Evolutionary conservation across 495 filamentous ascomycete genomes (phyloP), one percentile per base, ranked within the genome.

Genomic region (Aspergillus wentii): DNA sequence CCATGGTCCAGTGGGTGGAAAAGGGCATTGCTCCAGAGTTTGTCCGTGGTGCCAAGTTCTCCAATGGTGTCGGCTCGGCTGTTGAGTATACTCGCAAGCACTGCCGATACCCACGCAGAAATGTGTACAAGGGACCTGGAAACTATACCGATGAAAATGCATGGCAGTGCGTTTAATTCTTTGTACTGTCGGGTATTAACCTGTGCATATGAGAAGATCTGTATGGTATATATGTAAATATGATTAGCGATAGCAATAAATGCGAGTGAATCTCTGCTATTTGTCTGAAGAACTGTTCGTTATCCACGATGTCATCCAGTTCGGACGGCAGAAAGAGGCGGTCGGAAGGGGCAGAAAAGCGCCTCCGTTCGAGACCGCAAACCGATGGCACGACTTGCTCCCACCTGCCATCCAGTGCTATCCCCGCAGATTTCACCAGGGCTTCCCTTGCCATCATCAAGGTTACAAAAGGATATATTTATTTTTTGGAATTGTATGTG

Each of bases 1-100:
- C 76, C 3, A 59, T 84, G 51, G 72, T 81, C 8, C 49, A 56
- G 10, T 83, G 78, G 80, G 76, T 82, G 1, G 80, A 84, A 53
- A 56, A 77, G 1, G 75, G 69, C 0, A 55, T 62, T 14, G 66
- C 75, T 4, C 78, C 78, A 0, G 74, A 77, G 17, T 67, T 56
- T 13, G 60, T 82, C 11, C 48, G 61, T 29, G 76, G 76, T 10
- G 67, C 68, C 1, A 79, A 78, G 44, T 79, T 72, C 36, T 49
- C 62, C 4, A 54, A 69, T 48, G 69, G 71, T 18, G 43, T 35
- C 17, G 59, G 59, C 5, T 48, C 55, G 1, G 8, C 38, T 16
- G 41, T 64, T 2, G 59, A 66, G 30, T 66, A 65, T 33, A 45
- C 51, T 7, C 61, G 63, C 44, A 67, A 56, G 47, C 65, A 69